Conservation (phyloP, 306 rosid species). For the Rosa multiflora region DNA sequence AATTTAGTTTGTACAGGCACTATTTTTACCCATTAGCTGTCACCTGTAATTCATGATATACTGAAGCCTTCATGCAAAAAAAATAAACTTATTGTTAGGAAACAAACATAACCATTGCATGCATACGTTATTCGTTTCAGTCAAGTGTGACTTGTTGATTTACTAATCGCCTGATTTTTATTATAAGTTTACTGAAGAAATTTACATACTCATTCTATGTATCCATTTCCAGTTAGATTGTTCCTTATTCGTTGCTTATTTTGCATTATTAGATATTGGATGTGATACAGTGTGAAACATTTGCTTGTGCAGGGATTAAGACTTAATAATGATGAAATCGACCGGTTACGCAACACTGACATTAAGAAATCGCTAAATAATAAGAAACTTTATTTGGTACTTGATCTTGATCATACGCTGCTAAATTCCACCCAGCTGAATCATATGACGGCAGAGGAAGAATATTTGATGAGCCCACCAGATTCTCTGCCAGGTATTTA, state of each 20-base stretch:
- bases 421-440: constrained; percentile 64
- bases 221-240: too few relatives aligned
- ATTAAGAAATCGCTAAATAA: constrained; percentile 52
- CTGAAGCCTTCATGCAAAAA: not conserved
- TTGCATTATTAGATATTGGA: not conserved
- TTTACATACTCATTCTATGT: too few relatives aligned
- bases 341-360: constrained; percentile 61
- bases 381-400: constrained; percentile 75
- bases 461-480: constrained; percentile 51
- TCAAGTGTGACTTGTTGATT: not conserved
- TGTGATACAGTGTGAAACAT: not conserved
- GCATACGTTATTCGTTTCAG: not conserved
- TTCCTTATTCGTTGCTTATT: not conserved
- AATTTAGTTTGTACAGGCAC: not conserved
- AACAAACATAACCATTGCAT: not conserved
- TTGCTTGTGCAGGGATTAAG: constrained; percentile 60
- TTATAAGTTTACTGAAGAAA: not conserved
- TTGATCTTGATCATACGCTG: constrained; percentile 89
- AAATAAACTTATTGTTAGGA: not conserved
- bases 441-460: constrained; percentile 58
- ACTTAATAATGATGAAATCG: constrained; percentile 73
- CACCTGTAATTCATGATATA: not conserved
- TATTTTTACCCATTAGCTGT: not conserved
- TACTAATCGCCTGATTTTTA: not conserved
- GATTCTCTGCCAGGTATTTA: constrained; percentile 62